These are phyloP conservation scores for Entamoeba moshkovskii DNA, from an alignment of 208 protist genomes.

Conservation along the genomic window DNA sequence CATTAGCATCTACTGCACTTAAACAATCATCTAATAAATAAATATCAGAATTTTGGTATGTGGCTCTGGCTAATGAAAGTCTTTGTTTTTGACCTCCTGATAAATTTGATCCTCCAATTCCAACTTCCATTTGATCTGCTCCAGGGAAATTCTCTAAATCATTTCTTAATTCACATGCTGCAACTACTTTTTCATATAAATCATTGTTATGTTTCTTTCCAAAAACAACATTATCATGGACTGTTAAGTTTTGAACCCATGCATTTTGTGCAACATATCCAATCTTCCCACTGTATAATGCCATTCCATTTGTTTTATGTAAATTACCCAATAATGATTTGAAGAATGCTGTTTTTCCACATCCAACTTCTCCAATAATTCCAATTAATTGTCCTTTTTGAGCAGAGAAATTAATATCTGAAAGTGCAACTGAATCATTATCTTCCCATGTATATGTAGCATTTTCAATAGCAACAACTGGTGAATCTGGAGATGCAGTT, in stretches of 20 bases:
- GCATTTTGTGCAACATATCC: constrained; percentile 67
- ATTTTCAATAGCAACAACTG: background rate
- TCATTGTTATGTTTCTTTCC: constrained; percentile 37
- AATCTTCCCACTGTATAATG: constrained; percentile 33
- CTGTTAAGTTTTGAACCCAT: constrained; percentile 68
- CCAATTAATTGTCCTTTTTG: constrained; percentile 7
- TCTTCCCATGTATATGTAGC: background rate
- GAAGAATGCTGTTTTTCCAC: constrained; percentile 6
- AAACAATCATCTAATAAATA: constrained; percentile 11
- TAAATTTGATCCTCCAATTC: constrained; percentile 61
- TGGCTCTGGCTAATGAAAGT: constrained; percentile 46
- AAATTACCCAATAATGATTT: constrained; percentile 9
- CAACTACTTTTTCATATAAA: constrained; percentile 35
- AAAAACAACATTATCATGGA: constrained; percentile 72
- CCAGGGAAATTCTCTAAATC: constrained; percentile 58
- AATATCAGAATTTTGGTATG: constrained; percentile 44
- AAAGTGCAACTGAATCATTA: background rate
- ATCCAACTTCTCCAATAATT: background rate
- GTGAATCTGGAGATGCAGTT: background rate
- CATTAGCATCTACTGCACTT: constrained; percentile 13
- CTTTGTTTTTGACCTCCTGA: constrained; percentile 57
- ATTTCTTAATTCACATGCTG: constrained; percentile 50
- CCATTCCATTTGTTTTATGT: background rate
- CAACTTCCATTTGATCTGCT: constrained; percentile 53
- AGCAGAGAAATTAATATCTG: background rate